phyloP scores from a whole-genome alignment of 805 yeast species.

The Barnettozyma sp. region DNA sequence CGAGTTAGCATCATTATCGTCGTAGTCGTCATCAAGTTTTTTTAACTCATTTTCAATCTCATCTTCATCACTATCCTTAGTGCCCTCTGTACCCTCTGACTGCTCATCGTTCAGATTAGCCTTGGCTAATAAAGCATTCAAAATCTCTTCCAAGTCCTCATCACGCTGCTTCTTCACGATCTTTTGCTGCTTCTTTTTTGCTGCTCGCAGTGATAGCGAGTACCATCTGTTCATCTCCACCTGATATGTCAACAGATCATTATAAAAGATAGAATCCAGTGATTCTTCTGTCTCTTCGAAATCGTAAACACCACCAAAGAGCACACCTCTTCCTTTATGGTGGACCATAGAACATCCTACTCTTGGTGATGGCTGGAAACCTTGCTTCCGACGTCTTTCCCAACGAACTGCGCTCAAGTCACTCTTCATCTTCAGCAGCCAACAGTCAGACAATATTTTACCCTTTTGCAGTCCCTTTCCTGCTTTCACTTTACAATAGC shows the following conservation, averaged over 20 bases:
- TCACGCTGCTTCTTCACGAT: conserved; percentile 41
- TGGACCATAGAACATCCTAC: conserved; percentile 89
- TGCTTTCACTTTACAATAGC: conserved; percentile 89
- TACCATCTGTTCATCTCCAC: conserved; percentile 87
- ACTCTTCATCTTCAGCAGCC: conserved; percentile 82
- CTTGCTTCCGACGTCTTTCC: conserved; percentile 87
- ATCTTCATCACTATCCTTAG: conserved; percentile 36
- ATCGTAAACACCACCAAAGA: conserved; percentile 95
- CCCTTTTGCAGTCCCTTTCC: conserved; percentile 86
- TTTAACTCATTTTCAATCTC: conserved; percentile 44
- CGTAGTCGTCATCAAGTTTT: conserved; percentile 31
- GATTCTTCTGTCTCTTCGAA: conserved; percentile 93
- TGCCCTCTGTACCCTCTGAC: too few relatives aligned
- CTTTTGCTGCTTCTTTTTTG: conserved; percentile 44
- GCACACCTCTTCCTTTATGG: conserved; percentile 86
- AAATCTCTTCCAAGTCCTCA: conserved; percentile 73
- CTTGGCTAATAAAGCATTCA: conserved; percentile 65
- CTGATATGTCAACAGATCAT: conserved; percentile 74
- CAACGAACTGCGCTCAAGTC: conserved; percentile 70
- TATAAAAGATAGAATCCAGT: conserved; percentile 76
- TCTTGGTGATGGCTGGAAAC: conserved; percentile 85
- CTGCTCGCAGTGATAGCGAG: conserved; percentile 55
- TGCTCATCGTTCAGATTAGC: conserved; percentile 55
- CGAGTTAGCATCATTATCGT: conserved; percentile 6
- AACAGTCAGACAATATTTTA: conserved; percentile 76